Conservation (phyloP, 192 early-diverging fungal species). For the Backusella liffmaniae region DNA sequence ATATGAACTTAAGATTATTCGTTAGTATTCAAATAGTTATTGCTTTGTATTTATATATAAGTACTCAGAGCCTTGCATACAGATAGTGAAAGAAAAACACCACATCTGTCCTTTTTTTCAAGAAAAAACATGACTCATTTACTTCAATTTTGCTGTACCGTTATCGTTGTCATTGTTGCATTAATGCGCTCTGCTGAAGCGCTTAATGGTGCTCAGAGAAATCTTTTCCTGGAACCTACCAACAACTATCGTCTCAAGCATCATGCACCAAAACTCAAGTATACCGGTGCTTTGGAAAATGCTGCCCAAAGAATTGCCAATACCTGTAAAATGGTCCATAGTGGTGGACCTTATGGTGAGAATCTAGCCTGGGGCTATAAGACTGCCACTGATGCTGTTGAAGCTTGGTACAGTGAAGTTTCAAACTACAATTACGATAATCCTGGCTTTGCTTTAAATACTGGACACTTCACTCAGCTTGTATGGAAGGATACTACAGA, state of each 20-base stretch:
- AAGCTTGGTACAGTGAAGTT: slow-evolving; percentile 46
- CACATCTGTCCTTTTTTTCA: not conserved
- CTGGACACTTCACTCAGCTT: slow-evolving; percentile 50
- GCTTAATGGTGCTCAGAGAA: not conserved
- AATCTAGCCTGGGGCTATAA: slow-evolving; percentile 47
- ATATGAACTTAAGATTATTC: not conserved
- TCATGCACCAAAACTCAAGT: slow-evolving; percentile 36
- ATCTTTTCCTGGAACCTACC: slow-evolving; percentile 34
- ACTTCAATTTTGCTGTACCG: not conserved
- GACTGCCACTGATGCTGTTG: slow-evolving; percentile 28
- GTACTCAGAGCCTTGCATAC: not conserved
- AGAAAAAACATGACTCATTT: not conserved
- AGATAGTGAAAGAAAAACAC: not conserved
- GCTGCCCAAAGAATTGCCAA: slow-evolving; percentile 42
- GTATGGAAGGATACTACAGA: slow-evolving; percentile 36
- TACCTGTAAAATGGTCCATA: slow-evolving; percentile 44
- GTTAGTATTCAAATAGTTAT: not conserved
- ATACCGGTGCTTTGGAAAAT: slow-evolving; percentile 32
- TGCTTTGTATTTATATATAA: not conserved
- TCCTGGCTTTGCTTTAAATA: slow-evolving; percentile 35
- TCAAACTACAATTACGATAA: slow-evolving; percentile 41
- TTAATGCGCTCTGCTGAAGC: not conserved
- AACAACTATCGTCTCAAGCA: slow-evolving; percentile 44
- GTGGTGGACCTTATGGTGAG: slow-evolving; percentile 38
- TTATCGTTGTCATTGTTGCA: not conserved